A percentile compares a stretch with the other conserved stretches of the same genome.
Conservation (phyloP, 371 early-diverging fungal genomes). For the Mortierella sp. region DNA sequence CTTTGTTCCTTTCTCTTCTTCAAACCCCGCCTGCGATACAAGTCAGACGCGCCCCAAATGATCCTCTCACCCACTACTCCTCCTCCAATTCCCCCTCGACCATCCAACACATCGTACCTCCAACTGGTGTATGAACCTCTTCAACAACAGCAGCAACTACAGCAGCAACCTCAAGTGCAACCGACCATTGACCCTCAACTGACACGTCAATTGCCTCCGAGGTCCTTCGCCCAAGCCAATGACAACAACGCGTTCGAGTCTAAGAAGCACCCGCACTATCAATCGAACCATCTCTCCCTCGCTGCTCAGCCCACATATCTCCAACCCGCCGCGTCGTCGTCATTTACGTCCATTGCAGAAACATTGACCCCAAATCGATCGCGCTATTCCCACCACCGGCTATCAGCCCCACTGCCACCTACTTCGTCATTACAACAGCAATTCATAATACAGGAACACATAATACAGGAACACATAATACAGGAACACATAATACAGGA, state of each 20-base stretch:
- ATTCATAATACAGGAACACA: not conserved
- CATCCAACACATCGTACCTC: not conserved
- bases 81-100: not conserved
- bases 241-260: not conserved
- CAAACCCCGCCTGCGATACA: not conserved
- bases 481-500: not conserved
- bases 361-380: not conserved
- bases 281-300: not conserved
- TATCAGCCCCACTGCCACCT: not conserved
- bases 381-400: not conserved
- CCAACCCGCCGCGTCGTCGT: not conserved
- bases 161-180: not conserved
- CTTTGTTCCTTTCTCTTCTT: not conserved
- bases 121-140: not conserved
- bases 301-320: not conserved
- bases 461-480: not conserved
- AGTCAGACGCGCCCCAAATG: not conserved
- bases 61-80: not conserved
- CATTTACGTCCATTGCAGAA: not conserved
- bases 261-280: not conserved
- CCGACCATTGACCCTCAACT: not conserved
- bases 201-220: not conserved
- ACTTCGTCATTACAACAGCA: not conserved
- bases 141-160: not conserved
- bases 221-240: not conserved